phyloP scores from a whole-genome alignment of 768 basidiomycete species.

The Psilocybe cubensis region DNA sequence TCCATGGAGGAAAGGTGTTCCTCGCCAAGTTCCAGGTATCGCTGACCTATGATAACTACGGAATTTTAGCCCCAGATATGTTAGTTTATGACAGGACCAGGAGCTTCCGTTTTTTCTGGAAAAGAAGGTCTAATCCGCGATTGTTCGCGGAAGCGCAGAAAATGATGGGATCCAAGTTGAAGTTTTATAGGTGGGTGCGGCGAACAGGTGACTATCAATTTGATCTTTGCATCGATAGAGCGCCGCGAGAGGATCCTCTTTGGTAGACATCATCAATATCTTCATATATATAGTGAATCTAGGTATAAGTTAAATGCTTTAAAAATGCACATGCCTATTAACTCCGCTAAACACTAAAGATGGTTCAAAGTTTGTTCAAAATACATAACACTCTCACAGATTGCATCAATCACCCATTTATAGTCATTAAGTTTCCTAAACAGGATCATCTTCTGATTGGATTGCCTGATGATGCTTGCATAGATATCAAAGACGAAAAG shows the following conservation, averaged over 20 bases:
- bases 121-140: constrained; percentile 1
- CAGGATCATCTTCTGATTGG: no score
- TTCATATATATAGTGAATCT: no score
- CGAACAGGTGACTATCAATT: constrained; percentile 17
- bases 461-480: no score
- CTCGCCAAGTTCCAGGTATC: constrained; percentile 44
- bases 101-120: constrained; percentile 37
- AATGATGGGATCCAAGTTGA: constrained; percentile 16
- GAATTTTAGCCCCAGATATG: constrained; percentile 18
- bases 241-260: constrained; percentile 14
- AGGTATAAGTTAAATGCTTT: no score
- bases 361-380: no score
- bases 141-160: constrained; percentile 13
- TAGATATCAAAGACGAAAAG: neutral
- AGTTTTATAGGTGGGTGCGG: constrained; percentile 25
- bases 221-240: constrained; percentile 24
- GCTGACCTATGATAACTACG: constrained; percentile 18
- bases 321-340: no score
- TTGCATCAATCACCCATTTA: no score
- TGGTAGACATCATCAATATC: no score
- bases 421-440: no score
- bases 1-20: constrained; percentile 39
- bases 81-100: constrained; percentile 45
- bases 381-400: no score
- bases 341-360: no score